Percentiles rank a stretch among this genome's conserved stretches.
phyloP scores from a whole-genome alignment of 192 early-diverging fungal genomes.

The Coemansia sp. region DNA sequence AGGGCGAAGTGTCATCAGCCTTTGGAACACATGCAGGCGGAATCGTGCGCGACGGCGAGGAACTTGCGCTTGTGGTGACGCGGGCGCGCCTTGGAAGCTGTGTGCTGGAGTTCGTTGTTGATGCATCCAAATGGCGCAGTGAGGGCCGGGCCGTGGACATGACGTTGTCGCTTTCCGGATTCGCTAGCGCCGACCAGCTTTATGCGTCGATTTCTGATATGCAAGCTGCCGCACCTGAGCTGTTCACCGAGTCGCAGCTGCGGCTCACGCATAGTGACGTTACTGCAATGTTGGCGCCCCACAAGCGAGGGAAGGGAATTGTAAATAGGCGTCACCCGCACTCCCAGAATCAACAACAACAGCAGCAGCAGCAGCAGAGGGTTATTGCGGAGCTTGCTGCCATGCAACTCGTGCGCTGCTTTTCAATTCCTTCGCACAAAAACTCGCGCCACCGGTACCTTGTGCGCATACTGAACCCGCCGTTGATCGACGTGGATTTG shows the following conservation, averaged over 20 bases:
- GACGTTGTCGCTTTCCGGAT: constrained; percentile 10
- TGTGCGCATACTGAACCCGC: constrained; percentile 46
- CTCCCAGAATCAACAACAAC: background rate
- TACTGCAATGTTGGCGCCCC: background rate
- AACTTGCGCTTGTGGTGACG: constrained; percentile 22
- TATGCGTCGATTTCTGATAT: constrained; percentile 12
- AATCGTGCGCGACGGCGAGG: constrained; percentile 51
- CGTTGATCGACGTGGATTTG: background rate
- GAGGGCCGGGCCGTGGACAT: constrained; percentile 21
- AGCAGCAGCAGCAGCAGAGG: background rate
- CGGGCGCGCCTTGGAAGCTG: constrained; percentile 33
- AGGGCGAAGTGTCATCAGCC: constrained; percentile 22
- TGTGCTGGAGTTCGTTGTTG: constrained; percentile 43
- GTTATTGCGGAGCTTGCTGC: constrained; percentile 20
- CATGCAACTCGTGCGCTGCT: constrained; percentile 38
- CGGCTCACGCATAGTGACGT: constrained; percentile 12
- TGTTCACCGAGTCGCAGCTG: constrained; percentile 30
- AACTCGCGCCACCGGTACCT: constrained; percentile 22
- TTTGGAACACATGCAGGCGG: constrained; percentile 48
- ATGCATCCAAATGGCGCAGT: constrained; percentile 35
- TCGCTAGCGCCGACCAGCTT: constrained; percentile 17
- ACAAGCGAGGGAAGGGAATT: background rate
- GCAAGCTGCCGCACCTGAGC: constrained; percentile 38
- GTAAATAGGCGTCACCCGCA: background rate
- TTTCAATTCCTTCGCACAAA: constrained; percentile 27